Evolutionary conservation across 2,329 filamentous ascomycete genomes (phyloP), one percentile per base, ranked within the genome.

Genomic region (Phyllosticta citrichinensis): DNA sequence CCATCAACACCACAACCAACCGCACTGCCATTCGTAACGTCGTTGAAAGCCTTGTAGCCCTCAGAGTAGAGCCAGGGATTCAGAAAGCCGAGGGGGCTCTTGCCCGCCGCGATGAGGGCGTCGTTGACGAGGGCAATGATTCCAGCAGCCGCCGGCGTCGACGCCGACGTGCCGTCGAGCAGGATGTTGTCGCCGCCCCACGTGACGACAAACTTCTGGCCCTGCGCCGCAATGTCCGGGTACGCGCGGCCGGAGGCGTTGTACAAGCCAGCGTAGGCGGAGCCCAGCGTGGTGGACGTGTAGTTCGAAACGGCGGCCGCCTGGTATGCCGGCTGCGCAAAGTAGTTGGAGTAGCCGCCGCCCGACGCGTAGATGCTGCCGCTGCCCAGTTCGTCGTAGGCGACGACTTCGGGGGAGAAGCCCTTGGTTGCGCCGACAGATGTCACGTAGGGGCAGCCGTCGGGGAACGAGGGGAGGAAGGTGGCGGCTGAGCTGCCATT

Each of bases 401-500:
- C 77, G 4, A 76, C 76, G 17, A 76, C 77, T 63, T 87, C 86
- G 0, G 83, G 83, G 63, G 77, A 68, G 52, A 79, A 74, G 64
- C 76, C 72, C 64, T 77, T 74, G 1, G 83, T 85, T 1, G 82
- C 86, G 6, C 87, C 87, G 1, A 89, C 81, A 2, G 80, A 75
- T 0, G 87, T 89, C 8, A 89, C 81, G 70, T 83, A 89, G 0
- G 86, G 87, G 66, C 87, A 90, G 0, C 81, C 80, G 0, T 81
- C 81, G 0, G 87, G 87, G 71, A 89, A 90, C 5, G 79, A 80
- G 1, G 85, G 79, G 30, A 84, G 75, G 67, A 86, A 84, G 20
- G 79, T 76, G 10, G 79, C 79, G 1, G 75, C 79, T 62, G 81
- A 78, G 52, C 73, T 77, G 22, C 84, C 85, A 61, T 87, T 83